These are phyloP conservation scores for Nigrospora oryzae DNA, from an alignment of 2,329 filamentous ascomycete genomes.

Conservation along the genomic window DNA sequence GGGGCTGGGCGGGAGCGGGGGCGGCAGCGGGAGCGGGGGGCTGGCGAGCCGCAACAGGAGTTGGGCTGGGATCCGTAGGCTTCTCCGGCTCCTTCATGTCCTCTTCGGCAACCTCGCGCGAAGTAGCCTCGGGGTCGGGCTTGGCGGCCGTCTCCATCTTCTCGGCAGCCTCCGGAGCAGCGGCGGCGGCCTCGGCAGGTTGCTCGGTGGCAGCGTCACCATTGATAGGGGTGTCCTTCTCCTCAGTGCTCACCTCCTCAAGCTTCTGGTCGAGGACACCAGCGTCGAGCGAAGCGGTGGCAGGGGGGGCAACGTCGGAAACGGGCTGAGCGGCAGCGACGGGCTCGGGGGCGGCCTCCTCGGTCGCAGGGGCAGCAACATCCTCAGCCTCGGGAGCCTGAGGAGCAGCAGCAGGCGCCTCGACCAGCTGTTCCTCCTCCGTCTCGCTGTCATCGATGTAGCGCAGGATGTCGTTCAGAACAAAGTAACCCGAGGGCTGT, in stretches of 20 bases:
- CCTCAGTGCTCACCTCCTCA: constrained; percentile 46
- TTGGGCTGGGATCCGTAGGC: constrained; percentile 55
- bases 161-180: constrained; percentile 8
- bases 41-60: constrained; percentile 38
- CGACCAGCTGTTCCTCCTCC: constrained; percentile 59
- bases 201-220: constrained; percentile 26
- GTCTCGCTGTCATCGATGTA: constrained; percentile 73
- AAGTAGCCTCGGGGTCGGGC: constrained; percentile 40
- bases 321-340: constrained; percentile 18
- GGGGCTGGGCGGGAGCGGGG: constrained; percentile 39
- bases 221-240: constrained; percentile 32
- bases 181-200: constrained; percentile 20
- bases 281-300: constrained; percentile 23
- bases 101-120: constrained; percentile 45
- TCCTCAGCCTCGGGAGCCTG: constrained; percentile 21
- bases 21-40: constrained; percentile 32
- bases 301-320: constrained; percentile 18
- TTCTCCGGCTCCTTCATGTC: constrained; percentile 51
- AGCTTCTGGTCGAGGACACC: constrained; percentile 64
- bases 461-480: constrained; percentile 94
- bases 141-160: constrained; percentile 11
- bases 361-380: constrained; percentile 11
- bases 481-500: constrained; percentile 95
- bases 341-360: constrained; percentile 22
- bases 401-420: constrained; percentile 10